Evolutionary conservation across 2,329 filamentous ascomycete genomes (phyloP), one percentile per base, ranked within the genome.

Genomic region (Blastomyces emzantsi): DNA sequence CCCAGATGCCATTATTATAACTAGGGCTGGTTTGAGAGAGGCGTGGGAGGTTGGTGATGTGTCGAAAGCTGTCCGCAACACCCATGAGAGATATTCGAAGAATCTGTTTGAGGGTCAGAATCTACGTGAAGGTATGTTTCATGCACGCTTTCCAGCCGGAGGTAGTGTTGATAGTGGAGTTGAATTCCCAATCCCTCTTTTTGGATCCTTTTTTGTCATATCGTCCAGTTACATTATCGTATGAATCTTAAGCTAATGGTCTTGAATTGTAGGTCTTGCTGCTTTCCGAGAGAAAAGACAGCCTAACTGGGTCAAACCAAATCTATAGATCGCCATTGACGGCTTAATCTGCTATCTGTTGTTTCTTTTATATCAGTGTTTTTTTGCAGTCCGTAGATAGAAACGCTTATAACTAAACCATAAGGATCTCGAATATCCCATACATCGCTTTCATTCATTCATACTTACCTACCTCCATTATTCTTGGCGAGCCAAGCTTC

Each of bases 221-320:
- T 58, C 39, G 13, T 58, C 57, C 8, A 13, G 47, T 19, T 22
- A 59, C 11, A 8, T 11, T 17, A 54, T 54, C 1, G 15, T 15
- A 56, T 47, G 41, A 49, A 33, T 30, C n/a, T 33, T 11, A 59
- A 19, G n/a, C 54, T 56, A 8, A 55, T 28, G 25, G 9, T n/a
- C 33, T n/a, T 51, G 5, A 22, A 45, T 36, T 19, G 25, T 36
- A 77, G 79, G 82, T 8, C 84, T 96, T 90, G 86, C 86, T 75
- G 92, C 92, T n/a, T 96, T 96, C 81, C 87, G 88, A 4, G 88
- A 90, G 76, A 96, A 96, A 84, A 84, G 88, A 79, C 91, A 91
- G 82, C 80, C 92, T 0, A 85, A 91, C 74, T 97, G 92, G 92
- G 86, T 83, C 58, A 76, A 67, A 81, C 95, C 75, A 83, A 88